A percentile compares a stretch with the other conserved stretches of the same genome.
Evolutionary conservation across 805 yeast genomes (phyloP).

Genomic region (Hanseniaspora thailandica): DNA sequence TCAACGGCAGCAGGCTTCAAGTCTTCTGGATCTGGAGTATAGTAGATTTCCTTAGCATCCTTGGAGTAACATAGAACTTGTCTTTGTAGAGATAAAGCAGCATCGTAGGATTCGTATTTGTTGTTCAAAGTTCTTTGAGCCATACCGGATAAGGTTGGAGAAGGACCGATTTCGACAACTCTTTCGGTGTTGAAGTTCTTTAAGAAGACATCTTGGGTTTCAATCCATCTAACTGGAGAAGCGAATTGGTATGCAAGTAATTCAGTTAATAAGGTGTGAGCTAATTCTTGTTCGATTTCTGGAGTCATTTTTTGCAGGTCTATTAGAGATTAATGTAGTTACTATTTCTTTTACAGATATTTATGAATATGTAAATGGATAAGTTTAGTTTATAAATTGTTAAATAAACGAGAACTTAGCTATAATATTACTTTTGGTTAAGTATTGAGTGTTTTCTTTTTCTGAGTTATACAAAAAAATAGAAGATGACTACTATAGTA

Average conservation of each 20-base stretch:
- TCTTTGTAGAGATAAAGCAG: slow-evolving; percentile 76
- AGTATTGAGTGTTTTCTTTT: not conserved
- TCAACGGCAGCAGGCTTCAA: slow-evolving; percentile 29
- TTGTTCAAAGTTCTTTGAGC: slow-evolving; percentile 93
- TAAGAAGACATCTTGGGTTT: slow-evolving; percentile 94
- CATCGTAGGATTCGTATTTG: slow-evolving; percentile 89
- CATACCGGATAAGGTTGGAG: slow-evolving; percentile 98
- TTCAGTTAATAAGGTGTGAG: slow-evolving; percentile 89
- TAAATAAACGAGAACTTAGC: not conserved
- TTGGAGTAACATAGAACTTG: slow-evolving; percentile 91
- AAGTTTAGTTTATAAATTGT: not conserved
- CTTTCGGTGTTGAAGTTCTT: slow-evolving; percentile 92
- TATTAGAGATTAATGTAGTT: slow-evolving; percentile 5
- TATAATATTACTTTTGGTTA: no score
- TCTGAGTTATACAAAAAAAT: not conserved
- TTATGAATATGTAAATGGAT: no score
- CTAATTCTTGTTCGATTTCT: slow-evolving; percentile 93
- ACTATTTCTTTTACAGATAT: no score
- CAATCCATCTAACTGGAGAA: slow-evolving; percentile 99
- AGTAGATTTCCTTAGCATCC: slow-evolving; percentile 92
- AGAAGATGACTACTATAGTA: not conserved
- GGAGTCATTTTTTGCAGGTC: slow-evolving; percentile 41
- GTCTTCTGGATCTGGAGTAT: slow-evolving; percentile 65
- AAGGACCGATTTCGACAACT: slow-evolving; percentile 96
- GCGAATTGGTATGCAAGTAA: slow-evolving; percentile 97